A percentile compares a stretch with the other conserved stretches of the same genome.
Conservation (phyloP, 1,284 basidiomycete species). For the Pholiota adiposa region DNA sequence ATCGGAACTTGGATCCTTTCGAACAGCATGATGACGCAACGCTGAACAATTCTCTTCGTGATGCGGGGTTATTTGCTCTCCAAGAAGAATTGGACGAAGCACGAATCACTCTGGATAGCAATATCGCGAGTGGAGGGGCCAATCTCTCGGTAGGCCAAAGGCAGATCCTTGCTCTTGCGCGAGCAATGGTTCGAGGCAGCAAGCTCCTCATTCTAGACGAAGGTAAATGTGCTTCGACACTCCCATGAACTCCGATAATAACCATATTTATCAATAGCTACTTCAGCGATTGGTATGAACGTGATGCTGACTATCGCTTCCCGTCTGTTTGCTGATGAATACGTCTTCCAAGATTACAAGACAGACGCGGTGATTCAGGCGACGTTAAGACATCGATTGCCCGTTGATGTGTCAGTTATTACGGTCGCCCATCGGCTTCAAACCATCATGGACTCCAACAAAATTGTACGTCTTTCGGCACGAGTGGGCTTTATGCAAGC, state of each 20-base stretch:
- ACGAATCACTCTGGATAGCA: slow-evolving; percentile 51
- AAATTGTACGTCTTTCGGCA: slow-evolving; percentile 31
- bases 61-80: slow-evolving; percentile 56
- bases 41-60: slow-evolving; percentile 56
- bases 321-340: slow-evolving; percentile 31
- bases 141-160: slow-evolving; percentile 75
- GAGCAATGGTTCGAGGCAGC: slow-evolving; percentile 59
- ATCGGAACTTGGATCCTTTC: slow-evolving; percentile 65
- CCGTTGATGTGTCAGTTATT: slow-evolving; percentile 56
- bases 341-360: slow-evolving; percentile 35
- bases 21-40: slow-evolving; percentile 69
- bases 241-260: background rate
- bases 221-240: slow-evolving; percentile 36
- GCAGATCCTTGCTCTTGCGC: slow-evolving; percentile 59
- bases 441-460: slow-evolving; percentile 59
- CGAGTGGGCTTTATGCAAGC: background rate
- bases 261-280: slow-evolving; percentile 35
- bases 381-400: slow-evolving; percentile 54
- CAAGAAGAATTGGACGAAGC: slow-evolving; percentile 52
- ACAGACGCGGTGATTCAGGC: slow-evolving; percentile 50
- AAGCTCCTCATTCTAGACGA: slow-evolving; percentile 64
- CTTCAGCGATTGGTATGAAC: slow-evolving; percentile 49
- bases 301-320: background rate
- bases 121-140: slow-evolving; percentile 57
- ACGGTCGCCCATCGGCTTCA: slow-evolving; percentile 69